Percentiles rank a stretch among this genome's conserved stretches.
phyloP scores from a whole-genome alignment of 805 yeast species.

The Suhomyces canberraensis region DNA sequence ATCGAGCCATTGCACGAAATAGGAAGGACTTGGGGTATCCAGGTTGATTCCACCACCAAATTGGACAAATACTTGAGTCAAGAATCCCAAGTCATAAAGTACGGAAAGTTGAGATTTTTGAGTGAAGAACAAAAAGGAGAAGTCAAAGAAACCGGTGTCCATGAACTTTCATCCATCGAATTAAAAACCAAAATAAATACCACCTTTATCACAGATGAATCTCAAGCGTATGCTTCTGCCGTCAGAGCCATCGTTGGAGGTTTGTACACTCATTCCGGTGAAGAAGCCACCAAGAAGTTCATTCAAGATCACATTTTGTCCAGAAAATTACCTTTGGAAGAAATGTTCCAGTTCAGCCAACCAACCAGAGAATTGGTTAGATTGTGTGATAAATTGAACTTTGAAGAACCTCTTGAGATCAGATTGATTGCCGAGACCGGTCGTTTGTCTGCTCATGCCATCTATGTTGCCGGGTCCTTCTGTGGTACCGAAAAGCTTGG shows the following conservation, averaged over 20 bases:
- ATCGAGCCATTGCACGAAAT: slow-evolving; percentile 60
- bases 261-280: slow-evolving; percentile 69
- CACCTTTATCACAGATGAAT: slow-evolving; percentile 33
- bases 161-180: slow-evolving; percentile 31
- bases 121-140: slow-evolving; percentile 25
- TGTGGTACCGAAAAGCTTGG: slow-evolving; percentile 80
- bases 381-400: slow-evolving; percentile 70
- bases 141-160: slow-evolving; percentile 50
- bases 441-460: slow-evolving; percentile 76
- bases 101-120: slow-evolving; percentile 65
- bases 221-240: slow-evolving; percentile 57
- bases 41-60: slow-evolving; percentile 61
- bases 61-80: slow-evolving; percentile 65
- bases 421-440: slow-evolving; percentile 93
- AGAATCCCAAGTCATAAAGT: slow-evolving; percentile 62
- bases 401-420: slow-evolving; percentile 67
- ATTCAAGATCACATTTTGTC: slow-evolving; percentile 73
- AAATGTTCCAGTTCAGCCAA: slow-evolving; percentile 75
- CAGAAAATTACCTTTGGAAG: slow-evolving; percentile 71
- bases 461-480: slow-evolving; percentile 88
- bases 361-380: slow-evolving; percentile 83
- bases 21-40: slow-evolving; percentile 87
- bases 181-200: slow-evolving; percentile 14
- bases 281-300: slow-evolving; percentile 61
- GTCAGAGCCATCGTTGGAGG: slow-evolving; percentile 86